Conservation (phyloP, 345 rosid genomes). For the Jatropha curcas region DNA sequence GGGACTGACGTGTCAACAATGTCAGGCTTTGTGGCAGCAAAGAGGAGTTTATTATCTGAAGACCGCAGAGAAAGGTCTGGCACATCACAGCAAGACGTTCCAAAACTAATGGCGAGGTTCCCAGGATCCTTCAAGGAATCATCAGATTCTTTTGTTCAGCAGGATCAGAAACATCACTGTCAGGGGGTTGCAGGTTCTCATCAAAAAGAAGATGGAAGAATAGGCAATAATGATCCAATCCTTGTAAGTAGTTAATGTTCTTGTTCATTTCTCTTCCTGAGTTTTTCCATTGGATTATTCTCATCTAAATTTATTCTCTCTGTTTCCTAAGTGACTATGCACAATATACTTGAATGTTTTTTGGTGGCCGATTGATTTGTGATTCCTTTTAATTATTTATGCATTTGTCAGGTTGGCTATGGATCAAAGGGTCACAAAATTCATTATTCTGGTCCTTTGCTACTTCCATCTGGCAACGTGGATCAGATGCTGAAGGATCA, state of each 20-base stretch:
- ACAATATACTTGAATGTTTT: neutral
- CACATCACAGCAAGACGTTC: conserved; percentile 52
- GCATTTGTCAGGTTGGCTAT: conserved; percentile 60
- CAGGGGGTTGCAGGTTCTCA: conserved; percentile 41
- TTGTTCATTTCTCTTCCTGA: neutral
- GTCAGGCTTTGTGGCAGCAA: conserved; percentile 55
- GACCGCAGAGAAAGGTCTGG: conserved; percentile 51
- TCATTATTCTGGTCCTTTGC: conserved; percentile 92
- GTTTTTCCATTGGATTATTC: neutral
- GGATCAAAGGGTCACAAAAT: conserved; percentile 92
- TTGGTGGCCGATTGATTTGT: neutral
- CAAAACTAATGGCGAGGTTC: conserved; percentile 68
- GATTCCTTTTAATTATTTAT: conserved; percentile 8
- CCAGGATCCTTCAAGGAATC: conserved; percentile 93
- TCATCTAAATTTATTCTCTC: neutral
- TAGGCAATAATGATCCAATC: conserved; percentile 61
- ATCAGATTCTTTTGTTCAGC: conserved; percentile 54
- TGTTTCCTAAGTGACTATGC: neutral
- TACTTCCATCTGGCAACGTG: conserved; percentile 83
- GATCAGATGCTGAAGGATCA: conserved; percentile 97
- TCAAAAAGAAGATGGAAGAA: conserved; percentile 61
- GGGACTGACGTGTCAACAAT: conserved; percentile 58
- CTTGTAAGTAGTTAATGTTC: conserved; percentile 59
- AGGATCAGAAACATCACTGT: conserved; percentile 52
- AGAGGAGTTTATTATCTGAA: conserved; percentile 62